Evolutionary conservation across 192 early-diverging fungal genomes (phyloP).

Genomic region (Gamsiella multidivaricata): DNA sequence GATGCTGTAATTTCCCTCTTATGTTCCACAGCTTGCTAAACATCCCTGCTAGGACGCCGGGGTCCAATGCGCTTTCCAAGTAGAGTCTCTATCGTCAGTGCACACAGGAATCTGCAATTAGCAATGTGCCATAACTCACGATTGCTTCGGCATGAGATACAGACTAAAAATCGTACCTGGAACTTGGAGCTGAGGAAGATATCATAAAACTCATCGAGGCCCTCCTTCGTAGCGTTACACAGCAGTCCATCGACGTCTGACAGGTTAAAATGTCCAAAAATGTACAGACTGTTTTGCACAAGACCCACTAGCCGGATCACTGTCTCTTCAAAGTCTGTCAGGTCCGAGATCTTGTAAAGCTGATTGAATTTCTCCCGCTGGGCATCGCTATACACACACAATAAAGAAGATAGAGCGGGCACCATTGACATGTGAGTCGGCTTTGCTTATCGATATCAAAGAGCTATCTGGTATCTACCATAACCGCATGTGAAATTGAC

Average conservation of each 20-base stretch:
- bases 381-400: conserved; percentile 47
- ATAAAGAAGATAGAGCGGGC: too few species aligned
- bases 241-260: conserved; percentile 62
- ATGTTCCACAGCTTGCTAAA: conserved; percentile 59
- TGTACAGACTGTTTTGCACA: conserved; percentile 56
- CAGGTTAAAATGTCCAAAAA: conserved; percentile 55
- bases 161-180: conserved; percentile 16
- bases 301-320: conserved; percentile 59
- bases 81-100: conserved; percentile 9
- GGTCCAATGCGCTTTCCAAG: conserved; percentile 59
- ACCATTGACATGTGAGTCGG: too few species aligned
- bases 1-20: conserved; percentile 58
- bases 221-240: conserved; percentile 58
- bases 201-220: conserved; percentile 55
- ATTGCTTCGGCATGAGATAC: neutral
- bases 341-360: conserved; percentile 59
- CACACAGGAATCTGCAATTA: neutral
- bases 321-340: conserved; percentile 58
- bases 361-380: conserved; percentile 65
- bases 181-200: conserved; percentile 51
- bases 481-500: too few species aligned
- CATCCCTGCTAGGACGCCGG: conserved; percentile 59
- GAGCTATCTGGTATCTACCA: too few species aligned
- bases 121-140: neutral
- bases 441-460: too few species aligned